phyloP scores from a whole-genome alignment of 805 yeast species.

The Pichia insulana region DNA sequence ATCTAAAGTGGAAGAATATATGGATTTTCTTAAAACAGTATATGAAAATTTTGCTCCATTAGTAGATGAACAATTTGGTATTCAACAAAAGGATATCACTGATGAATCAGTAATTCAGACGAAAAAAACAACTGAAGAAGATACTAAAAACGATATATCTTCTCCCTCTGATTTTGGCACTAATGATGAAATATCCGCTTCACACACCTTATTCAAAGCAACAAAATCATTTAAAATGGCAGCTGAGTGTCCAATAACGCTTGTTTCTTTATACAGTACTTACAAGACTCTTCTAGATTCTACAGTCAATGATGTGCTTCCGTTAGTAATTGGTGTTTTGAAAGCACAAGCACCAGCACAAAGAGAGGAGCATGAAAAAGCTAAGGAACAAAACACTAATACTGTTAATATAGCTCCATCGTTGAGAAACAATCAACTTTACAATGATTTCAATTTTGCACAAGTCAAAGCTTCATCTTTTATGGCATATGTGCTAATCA shows the following conservation, averaged over 20 bases:
- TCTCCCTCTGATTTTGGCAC: slow-evolving; percentile 37
- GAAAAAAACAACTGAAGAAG: not conserved
- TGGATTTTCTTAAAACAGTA: slow-evolving; percentile 64
- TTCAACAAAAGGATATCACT: not conserved
- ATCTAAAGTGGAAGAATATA: slow-evolving; percentile 70
- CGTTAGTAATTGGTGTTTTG: slow-evolving; percentile 68
- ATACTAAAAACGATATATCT: not conserved
- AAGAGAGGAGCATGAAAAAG: slow-evolving; percentile 49
- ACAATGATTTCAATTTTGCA: slow-evolving; percentile 81
- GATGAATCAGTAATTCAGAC: not conserved
- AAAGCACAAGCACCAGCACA: slow-evolving; percentile 79
- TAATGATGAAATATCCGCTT: slow-evolving; percentile 31
- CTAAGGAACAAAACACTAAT: slow-evolving; percentile 47
- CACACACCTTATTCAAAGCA: slow-evolving; percentile 51
- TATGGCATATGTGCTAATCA: slow-evolving; percentile 80
- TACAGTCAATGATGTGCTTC: slow-evolving; percentile 69
- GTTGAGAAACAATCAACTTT: slow-evolving; percentile 67
- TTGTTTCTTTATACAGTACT: slow-evolving; percentile 85
- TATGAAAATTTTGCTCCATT: slow-evolving; percentile 74
- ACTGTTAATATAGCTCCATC: slow-evolving; percentile 67
- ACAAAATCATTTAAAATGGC: slow-evolving; percentile 81
- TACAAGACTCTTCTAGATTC: slow-evolving; percentile 68
- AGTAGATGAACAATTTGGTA: slow-evolving; percentile 59
- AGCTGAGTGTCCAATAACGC: slow-evolving; percentile 94
- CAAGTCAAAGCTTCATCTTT: slow-evolving; percentile 96